Percentiles rank a stretch among this genome's conserved stretches.
Evolutionary conservation across 345 rosid genomes (phyloP).

Genomic region (Firmiana major): DNA sequence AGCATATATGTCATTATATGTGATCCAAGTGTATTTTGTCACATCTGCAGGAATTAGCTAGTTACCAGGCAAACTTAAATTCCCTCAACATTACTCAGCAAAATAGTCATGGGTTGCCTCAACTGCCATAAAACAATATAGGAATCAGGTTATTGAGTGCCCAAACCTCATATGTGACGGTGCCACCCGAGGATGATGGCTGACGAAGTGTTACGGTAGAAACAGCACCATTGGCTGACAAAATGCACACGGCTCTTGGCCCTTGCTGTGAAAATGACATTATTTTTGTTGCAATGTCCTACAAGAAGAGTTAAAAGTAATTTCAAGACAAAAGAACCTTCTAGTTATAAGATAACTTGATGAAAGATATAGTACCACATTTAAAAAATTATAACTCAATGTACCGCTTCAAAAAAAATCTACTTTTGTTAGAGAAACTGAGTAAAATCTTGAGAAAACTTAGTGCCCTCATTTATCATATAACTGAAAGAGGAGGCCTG

Average conservation of each 20-base stretch:
- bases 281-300: slow-evolving; percentile 86
- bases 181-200: slow-evolving; percentile 72
- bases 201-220: slow-evolving; percentile 83
- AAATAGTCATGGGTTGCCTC: not conserved
- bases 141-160: not conserved
- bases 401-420: not conserved
- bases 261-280: slow-evolving; percentile 83
- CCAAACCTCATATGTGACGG: slow-evolving; percentile 82
- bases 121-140: not conserved
- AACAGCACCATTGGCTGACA: slow-evolving; percentile 24
- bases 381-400: not conserved
- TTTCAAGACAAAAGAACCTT: slow-evolving; percentile 9
- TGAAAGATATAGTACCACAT: not conserved
- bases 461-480: not conserved
- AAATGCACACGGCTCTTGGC: slow-evolving; percentile 71
- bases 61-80: not conserved
- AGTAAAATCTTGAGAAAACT: not conserved
- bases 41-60: not conserved
- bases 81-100: not conserved
- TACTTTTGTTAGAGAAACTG: not conserved
- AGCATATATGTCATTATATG: not conserved
- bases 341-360: not conserved
- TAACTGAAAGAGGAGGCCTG: not conserved
- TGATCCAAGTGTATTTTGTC: not conserved
- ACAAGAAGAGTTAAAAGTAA: slow-evolving; percentile 2